A percentile compares a stretch with the other conserved stretches of the same genome.
These are phyloP conservation scores for Hippophae tibetana DNA, from an alignment of 306 rosid genomes.

Conservation along the genomic window DNA sequence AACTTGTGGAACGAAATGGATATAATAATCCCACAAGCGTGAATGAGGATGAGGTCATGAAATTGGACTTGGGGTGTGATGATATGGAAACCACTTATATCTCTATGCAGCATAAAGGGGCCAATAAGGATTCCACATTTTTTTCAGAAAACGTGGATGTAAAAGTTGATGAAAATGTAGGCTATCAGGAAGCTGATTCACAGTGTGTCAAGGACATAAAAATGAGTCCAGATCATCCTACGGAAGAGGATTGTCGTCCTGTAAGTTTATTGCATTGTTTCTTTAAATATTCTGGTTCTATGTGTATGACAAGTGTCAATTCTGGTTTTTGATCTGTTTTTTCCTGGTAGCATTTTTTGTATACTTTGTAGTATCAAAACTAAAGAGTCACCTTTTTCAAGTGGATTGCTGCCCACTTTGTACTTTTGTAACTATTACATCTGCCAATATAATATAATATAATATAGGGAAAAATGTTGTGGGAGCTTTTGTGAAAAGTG, in stretches of 20 bases:
- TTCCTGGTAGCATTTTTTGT: neutral
- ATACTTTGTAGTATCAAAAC: neutral
- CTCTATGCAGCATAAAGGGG: slow-evolving; percentile 27
- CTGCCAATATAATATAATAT: too few relatives aligned
- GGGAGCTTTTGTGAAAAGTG: too few relatives aligned
- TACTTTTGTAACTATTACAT: too few relatives aligned
- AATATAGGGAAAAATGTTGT: too few relatives aligned
- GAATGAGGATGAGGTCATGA: slow-evolving; percentile 38
- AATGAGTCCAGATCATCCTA: slow-evolving; percentile 31
- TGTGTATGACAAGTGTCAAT: neutral
- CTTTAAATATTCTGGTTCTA: neutral
- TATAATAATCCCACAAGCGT: slow-evolving; percentile 23
- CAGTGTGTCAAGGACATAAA: slow-evolving; percentile 31
- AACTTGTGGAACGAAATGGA: slow-evolving; percentile 32
- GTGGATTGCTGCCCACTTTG: too few relatives aligned
- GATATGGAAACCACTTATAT: slow-evolving; percentile 37
- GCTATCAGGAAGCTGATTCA: slow-evolving; percentile 35
- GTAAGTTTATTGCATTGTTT: slow-evolving; percentile 45
- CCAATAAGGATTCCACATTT: slow-evolving; percentile 27
- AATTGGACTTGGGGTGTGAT: slow-evolving; percentile 37
- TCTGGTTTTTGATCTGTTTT: neutral
- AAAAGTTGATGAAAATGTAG: slow-evolving; percentile 36
- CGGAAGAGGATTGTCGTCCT: slow-evolving; percentile 27
- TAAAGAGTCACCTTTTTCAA: too few relatives aligned
- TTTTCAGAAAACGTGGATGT: slow-evolving; percentile 35